Base-by-base conservation (phyloP, 306 rosid species). In the Pyrus pyrifolia region DNA sequence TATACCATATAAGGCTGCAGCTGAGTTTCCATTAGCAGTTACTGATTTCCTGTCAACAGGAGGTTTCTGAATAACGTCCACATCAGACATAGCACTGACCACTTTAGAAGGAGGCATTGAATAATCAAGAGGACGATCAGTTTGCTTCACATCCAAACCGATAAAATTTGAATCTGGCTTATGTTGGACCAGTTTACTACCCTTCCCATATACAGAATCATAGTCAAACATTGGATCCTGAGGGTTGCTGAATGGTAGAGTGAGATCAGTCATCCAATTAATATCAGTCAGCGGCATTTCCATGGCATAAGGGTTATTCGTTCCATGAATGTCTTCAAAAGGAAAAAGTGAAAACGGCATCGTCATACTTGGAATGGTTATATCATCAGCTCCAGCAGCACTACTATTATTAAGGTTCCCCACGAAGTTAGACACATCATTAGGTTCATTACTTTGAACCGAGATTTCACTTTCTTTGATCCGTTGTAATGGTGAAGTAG, bases 301-400 rank as follows among this genome's bases (percentile, higher is more conserved):
- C 51, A 62, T 49, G 68, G 68, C 25, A 67, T 70, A 35, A 73
- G 15, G 62, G 29, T 76, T 55, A 78, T 84, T 71, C 46, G n/a
- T 23, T 81, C 40, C 75, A 3, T 17, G 38, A 65, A 78, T 44
- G 61, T 76, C 67, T 68, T 31, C 46, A 53, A 7, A 23, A 55
- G 84, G 70, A 61, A 76, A 70, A 61, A 77, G 71, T 68, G 83
- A 70, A 13, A 46, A 58, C 40, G 88, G 78, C 70, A 27, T 35
- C 29, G n/a, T 25, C 1, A 78, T 29, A 38, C 12, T 4, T 27
- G 74, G 77, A 33, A 29, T 30, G 19, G 70, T 35, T 19, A 35
- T 22, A 73, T 60, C 53, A 67, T 79, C 45, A 68, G 64, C 75
- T 33, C 61, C 65, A 70, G 74, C 67, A 38, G 78, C 51, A 76